Evolutionary conservation across 352 stramenopile genomes (phyloP).

Genomic region (Phytophthora crassamura): DNA sequence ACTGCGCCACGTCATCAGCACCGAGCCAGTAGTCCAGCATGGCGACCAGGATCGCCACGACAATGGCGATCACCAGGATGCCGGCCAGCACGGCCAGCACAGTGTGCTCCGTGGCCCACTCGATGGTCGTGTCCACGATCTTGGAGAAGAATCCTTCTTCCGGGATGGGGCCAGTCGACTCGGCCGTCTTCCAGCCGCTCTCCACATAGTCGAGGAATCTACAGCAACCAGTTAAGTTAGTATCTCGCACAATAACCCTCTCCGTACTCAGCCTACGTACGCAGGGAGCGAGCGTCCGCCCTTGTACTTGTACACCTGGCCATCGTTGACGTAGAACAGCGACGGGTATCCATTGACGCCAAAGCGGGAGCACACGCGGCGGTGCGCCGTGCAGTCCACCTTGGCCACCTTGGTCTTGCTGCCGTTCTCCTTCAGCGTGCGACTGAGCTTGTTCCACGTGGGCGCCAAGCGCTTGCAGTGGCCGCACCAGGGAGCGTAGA

Average conservation of each 20-base stretch:
- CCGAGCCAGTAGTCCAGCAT: conserved; percentile 77
- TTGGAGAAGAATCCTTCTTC: conserved; percentile 69
- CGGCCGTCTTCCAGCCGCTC: conserved; percentile 59
- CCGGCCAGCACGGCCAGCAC: conserved; percentile 62
- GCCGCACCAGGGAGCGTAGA: conserved; percentile 82
- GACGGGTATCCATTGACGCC: conserved; percentile 81
- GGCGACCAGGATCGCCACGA: conserved; percentile 76
- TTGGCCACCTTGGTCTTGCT: conserved; percentile 70
- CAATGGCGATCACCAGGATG: conserved; percentile 65
- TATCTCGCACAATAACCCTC: neutral
- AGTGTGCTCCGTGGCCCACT: conserved; percentile 78
- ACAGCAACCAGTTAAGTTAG: neutral
- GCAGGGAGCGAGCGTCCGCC: conserved; percentile 69
- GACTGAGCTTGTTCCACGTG: conserved; percentile 83
- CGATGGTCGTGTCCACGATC: conserved; percentile 66
- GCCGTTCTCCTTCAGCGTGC: conserved; percentile 63
- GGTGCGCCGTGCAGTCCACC: conserved; percentile 82
- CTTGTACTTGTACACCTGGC: conserved; percentile 83
- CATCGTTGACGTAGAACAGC: conserved; percentile 79
- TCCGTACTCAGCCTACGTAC: conserved; percentile 31
- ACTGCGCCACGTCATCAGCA: conserved; percentile 65
- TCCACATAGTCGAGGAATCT: conserved; percentile 71
- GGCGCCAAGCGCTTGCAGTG: conserved; percentile 81
- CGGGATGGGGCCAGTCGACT: conserved; percentile 61
- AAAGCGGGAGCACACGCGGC: conserved; percentile 85